These are phyloP conservation scores for Flagelloscypha sp. DNA, from an alignment of 768 basidiomycete genomes.

Conservation along the genomic window DNA sequence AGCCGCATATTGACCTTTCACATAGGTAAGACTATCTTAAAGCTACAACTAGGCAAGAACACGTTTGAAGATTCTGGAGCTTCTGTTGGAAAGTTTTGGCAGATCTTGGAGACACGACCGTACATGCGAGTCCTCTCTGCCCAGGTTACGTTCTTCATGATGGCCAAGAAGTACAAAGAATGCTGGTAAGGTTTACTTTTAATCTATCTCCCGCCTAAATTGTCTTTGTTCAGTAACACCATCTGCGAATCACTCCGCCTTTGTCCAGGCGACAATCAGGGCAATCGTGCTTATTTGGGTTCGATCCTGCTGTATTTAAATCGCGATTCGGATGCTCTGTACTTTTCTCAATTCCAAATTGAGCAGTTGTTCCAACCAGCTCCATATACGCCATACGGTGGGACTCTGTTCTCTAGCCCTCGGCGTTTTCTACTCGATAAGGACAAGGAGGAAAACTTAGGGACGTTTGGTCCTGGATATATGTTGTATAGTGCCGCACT, in stretches of 20 bases:
- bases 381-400: conserved; percentile 2
- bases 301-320: conserved; percentile 15
- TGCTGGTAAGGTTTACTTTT: conserved; percentile 22
- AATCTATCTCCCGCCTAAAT: not conserved
- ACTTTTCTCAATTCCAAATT: conserved; percentile 7
- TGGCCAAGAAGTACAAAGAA: conserved; percentile 23
- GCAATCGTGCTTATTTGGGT: conserved; percentile 28
- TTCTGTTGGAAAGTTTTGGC: conserved; percentile 29
- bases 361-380: not conserved
- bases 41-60: conserved; percentile 19
- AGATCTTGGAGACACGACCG: conserved; percentile 30
- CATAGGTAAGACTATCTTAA: conserved; percentile 21
- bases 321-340: conserved; percentile 11
- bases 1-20: too few species aligned
- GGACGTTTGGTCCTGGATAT: conserved; percentile 6
- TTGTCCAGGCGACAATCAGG: conserved; percentile 34
- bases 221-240: conserved; percentile 18
- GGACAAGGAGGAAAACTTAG: conserved; percentile 11
- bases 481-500: conserved; percentile 20
- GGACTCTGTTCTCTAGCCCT: conserved; percentile 7
- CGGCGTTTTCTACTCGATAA: not conserved
- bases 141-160: conserved; percentile 25
- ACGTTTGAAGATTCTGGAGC: conserved; percentile 31
- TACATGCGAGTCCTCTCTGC: conserved; percentile 38
- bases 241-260: conserved; percentile 35